phyloP scores from a whole-genome alignment of 371 early-diverging fungal species.

The Mortierella sp. region DNA sequence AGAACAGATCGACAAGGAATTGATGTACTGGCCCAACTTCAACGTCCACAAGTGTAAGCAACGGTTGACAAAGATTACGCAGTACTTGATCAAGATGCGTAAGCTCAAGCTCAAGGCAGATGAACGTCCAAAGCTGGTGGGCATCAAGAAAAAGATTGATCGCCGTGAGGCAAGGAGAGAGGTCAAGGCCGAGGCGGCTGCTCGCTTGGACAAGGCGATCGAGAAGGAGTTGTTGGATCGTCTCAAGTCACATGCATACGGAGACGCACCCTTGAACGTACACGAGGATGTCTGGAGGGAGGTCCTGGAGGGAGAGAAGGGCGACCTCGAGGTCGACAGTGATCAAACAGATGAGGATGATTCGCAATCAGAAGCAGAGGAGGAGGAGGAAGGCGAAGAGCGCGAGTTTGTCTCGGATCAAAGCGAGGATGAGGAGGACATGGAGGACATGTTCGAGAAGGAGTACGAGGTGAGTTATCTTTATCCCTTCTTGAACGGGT shows the following conservation, averaged over 20 bases:
- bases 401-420: conserved; percentile 58
- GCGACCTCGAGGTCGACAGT: conserved; percentile 74
- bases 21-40: conserved; percentile 94
- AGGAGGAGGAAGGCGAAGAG: conserved; percentile 66
- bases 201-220: conserved; percentile 95
- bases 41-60: conserved; percentile 98
- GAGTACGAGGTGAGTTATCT: conserved; percentile 45
- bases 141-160: conserved; percentile 95
- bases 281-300: conserved; percentile 90
- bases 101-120: conserved; percentile 88
- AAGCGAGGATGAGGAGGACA: conserved; percentile 58
- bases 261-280: conserved; percentile 91
- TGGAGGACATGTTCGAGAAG: conserved; percentile 58
- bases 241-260: conserved; percentile 92
- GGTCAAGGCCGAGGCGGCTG: conserved; percentile 93
- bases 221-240: conserved; percentile 98
- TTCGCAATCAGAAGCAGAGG: conserved; percentile 60
- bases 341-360: conserved; percentile 78
- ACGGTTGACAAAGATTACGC: conserved; percentile 96
- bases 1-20: conserved; percentile 92
- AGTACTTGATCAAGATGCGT: conserved; percentile 96
- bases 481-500: neutral
- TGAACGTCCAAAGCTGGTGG: conserved; percentile 83
- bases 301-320: conserved; percentile 71
- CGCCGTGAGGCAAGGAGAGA: conserved; percentile 93